phyloP scores from a whole-genome alignment of 2,329 filamentous ascomycete species.

The Neofusicoccum sp. region DNA sequence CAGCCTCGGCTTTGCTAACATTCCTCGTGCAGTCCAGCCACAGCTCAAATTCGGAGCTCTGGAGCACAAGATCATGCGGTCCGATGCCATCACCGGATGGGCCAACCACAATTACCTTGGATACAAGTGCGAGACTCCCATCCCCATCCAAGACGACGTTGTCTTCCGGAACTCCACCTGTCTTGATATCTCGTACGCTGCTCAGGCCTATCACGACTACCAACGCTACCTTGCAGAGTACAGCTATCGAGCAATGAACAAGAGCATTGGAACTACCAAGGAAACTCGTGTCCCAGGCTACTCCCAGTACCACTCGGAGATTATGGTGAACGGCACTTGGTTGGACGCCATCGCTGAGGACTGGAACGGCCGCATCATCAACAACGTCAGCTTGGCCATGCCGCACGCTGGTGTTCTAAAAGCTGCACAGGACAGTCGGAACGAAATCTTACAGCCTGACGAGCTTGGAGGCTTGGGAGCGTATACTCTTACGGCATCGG shows the following conservation, averaged over 20 bases:
- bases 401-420: constrained; percentile 71
- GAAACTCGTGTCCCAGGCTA: constrained; percentile 60
- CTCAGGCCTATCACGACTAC: constrained; percentile 71
- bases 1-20: neutral
- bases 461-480: constrained; percentile 65
- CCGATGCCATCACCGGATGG: constrained; percentile 63
- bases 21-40: constrained; percentile 59
- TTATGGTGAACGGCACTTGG: constrained; percentile 70
- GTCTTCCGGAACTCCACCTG: constrained; percentile 58
- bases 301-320: constrained; percentile 71
- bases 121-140: constrained; percentile 63
- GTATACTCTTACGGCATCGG: constrained; percentile 68
- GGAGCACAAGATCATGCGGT: constrained; percentile 54
- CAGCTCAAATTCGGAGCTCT: constrained; percentile 64
- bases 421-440: constrained; percentile 63
- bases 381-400: constrained; percentile 77
- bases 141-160: constrained; percentile 48
- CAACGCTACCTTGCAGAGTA: constrained; percentile 62
- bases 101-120: constrained; percentile 63
- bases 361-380: constrained; percentile 61
- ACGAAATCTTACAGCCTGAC: constrained; percentile 69
- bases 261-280: constrained; percentile 49
- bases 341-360: constrained; percentile 63
- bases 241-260: constrained; percentile 50
- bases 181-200: constrained; percentile 68